A percentile compares a stretch with the other conserved stretches of the same genome.
These are phyloP conservation scores for Phytophthora crassamura DNA, from an alignment of 352 stramenopile species.

Conservation along the genomic window DNA sequence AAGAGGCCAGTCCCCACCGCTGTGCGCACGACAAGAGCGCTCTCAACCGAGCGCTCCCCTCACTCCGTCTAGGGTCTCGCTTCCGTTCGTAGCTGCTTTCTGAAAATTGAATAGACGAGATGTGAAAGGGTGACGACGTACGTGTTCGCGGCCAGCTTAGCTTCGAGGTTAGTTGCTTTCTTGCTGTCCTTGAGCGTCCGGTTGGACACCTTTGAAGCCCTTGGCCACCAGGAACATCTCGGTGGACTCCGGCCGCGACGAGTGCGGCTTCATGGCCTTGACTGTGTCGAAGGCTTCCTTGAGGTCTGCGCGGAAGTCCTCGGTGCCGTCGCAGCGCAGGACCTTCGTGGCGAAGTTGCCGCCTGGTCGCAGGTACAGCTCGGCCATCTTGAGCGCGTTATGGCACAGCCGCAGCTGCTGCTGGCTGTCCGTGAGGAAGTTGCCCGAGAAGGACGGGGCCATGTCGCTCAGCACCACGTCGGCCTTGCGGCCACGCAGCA, in stretches of 20 bases:
- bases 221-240: slow-evolving; percentile 89
- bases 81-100: slow-evolving; percentile 20
- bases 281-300: slow-evolving; percentile 68
- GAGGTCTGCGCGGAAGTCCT: slow-evolving; percentile 79
- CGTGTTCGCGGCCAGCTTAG: no score
- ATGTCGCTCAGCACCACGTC: slow-evolving; percentile 92
- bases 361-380: slow-evolving; percentile 80
- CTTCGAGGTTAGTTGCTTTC: neutral
- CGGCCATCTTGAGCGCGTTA: slow-evolving; percentile 86
- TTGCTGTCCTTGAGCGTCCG: neutral
- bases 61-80: slow-evolving; percentile 29
- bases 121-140: slow-evolving; percentile 20
- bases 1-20: slow-evolving; percentile 31
- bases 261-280: slow-evolving; percentile 84
- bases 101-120: slow-evolving; percentile 45
- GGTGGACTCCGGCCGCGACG: slow-evolving; percentile 80
- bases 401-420: slow-evolving; percentile 85
- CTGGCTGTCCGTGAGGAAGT: slow-evolving; percentile 78
- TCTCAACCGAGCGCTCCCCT: slow-evolving; percentile 9
- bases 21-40: slow-evolving; percentile 27
- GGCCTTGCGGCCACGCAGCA: slow-evolving; percentile 52
- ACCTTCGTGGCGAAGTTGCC: slow-evolving; percentile 88
- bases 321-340: slow-evolving; percentile 74
- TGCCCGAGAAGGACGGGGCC: slow-evolving; percentile 85
- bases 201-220: slow-evolving; percentile 50